Conservation (phyloP, 108 stramenopile species). For the Cyclotella cryptica region DNA sequence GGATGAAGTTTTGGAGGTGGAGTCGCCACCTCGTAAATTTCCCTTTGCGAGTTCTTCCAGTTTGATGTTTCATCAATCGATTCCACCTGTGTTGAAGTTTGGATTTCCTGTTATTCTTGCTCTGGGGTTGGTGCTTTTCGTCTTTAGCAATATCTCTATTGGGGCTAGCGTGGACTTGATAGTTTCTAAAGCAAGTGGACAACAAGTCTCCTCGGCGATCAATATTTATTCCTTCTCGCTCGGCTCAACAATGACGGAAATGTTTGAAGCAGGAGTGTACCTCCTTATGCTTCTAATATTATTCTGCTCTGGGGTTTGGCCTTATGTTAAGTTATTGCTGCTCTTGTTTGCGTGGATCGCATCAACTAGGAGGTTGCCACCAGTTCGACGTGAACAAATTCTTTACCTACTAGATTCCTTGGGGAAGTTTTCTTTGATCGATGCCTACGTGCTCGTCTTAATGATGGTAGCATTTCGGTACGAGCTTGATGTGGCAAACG, state of each 20-base stretch:
- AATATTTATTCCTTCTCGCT: constrained; percentile 81
- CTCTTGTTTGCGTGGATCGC: constrained; percentile 79
- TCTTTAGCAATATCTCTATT: constrained; percentile 73
- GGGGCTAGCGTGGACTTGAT: constrained; percentile 82
- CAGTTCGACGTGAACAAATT: constrained; percentile 66
- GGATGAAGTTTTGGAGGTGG: constrained; percentile 48
- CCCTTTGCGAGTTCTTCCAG: constrained; percentile 48
- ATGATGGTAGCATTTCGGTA: constrained; percentile 93
- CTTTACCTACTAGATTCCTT: constrained; percentile 84
- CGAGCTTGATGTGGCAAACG: constrained; percentile 65
- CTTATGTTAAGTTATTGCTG: constrained; percentile 86
- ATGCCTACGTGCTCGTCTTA: constrained; percentile 90
- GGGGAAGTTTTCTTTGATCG: constrained; percentile 92
- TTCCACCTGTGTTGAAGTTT: constrained; percentile 30
- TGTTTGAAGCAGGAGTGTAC: constrained; percentile 89
- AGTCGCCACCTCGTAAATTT: constrained; percentile 39
- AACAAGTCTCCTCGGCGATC: constrained; percentile 48
- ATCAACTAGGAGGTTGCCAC: constrained; percentile 50
- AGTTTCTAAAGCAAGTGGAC: constrained; percentile 40
- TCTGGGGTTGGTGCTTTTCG: constrained; percentile 33
- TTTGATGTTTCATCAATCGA: constrained; percentile 56
- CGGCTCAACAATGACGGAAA: constrained; percentile 79
- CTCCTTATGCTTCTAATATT: constrained; percentile 83
- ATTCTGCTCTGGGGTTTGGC: constrained; percentile 92
- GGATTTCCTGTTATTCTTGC: constrained; percentile 39